Conservation (phyloP, 495 filamentous ascomycete species). For the Aspergillus cavernicola region DNA sequence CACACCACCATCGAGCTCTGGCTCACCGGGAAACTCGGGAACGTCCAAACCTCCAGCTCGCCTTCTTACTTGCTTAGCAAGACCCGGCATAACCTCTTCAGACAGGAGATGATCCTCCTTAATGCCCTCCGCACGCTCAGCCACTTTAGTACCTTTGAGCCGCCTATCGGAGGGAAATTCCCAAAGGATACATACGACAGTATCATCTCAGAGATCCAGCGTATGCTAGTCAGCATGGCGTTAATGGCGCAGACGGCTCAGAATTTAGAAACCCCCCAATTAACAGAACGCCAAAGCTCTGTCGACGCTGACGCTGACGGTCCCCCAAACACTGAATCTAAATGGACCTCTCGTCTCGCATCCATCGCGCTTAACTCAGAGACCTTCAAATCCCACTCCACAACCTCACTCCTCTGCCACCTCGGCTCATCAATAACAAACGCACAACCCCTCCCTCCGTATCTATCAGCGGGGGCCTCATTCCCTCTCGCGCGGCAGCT, state of each 20-base stretch:
- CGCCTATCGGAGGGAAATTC: slow-evolving; percentile 35
- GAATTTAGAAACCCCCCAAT: slow-evolving; percentile 20
- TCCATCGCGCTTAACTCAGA: slow-evolving; percentile 30
- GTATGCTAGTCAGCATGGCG: slow-evolving; percentile 61
- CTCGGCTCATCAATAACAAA: slow-evolving; percentile 62
- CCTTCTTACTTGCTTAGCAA: slow-evolving; percentile 19
- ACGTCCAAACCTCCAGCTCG: slow-evolving; percentile 29
- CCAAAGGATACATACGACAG: slow-evolving; percentile 31
- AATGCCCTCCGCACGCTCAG: slow-evolving; percentile 30
- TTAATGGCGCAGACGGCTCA: slow-evolving; percentile 55
- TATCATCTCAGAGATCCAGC: slow-evolving; percentile 32
- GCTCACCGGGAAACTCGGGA: slow-evolving; percentile 55
- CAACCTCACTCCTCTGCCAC: slow-evolving; percentile 61
- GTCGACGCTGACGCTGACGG: slow-evolving; percentile 9
- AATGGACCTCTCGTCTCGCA: slow-evolving; percentile 27
- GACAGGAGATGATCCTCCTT: slow-evolving; percentile 33
- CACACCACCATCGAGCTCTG: slow-evolving; percentile 61
- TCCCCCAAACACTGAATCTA: slow-evolving; percentile 7
- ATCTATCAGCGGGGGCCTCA: slow-evolving; percentile 51
- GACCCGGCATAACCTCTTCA: slow-evolving; percentile 28
- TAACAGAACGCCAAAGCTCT: too few species aligned
- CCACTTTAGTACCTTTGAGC: slow-evolving; percentile 35
- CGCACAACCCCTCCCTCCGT: slow-evolving; percentile 48
- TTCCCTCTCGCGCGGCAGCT: slow-evolving; percentile 53
- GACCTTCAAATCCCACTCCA: slow-evolving; percentile 57